Base-by-base conservation (phyloP, 768 basidiomycete species). In the Lentinula raphanica region DNA sequence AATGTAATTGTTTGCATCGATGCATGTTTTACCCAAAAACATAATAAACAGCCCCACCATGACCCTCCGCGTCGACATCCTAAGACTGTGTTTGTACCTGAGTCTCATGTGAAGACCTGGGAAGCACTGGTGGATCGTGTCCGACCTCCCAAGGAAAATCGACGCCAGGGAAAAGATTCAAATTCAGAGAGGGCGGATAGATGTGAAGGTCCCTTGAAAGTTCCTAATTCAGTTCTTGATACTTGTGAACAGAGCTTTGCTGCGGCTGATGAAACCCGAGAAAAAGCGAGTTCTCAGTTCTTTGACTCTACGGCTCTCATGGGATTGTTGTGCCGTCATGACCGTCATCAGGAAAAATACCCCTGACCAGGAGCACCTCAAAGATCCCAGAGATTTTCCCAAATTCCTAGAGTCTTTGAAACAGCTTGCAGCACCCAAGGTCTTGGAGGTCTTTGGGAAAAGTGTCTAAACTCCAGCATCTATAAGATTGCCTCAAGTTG, bases 241-340 rank as follows among this genome's bases (percentile, higher is more conserved):
- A 71, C 55, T 6, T 76, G 74, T 54, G 48, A 66, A 31, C 63
- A 64, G 1, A 68, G 68, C 12, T 76, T 74, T 58, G 61, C 55
- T 1, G 68, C 72, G 6, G 71, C 69, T 5, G 68, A 72, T 59
- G 63, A 64, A 17, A 51, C 42, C 5, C 44, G 63, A 0, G 46
- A 55, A 13, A 72, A 72, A 59, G 68, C 67, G 8, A 72, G 67
- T 49, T 66, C 65, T 23, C 49, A 65, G 49, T n/a, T n/a, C n/a
- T n/a, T n/a, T n/a, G n/a, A n/a, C n/a, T n/a, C n/a, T n/a, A n/a
- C n/a, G n/a, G n/a, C 65, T 66, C 54, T 70, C 3, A 75, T 76
- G 74, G 72, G 66, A 0, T 59, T 77, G 0, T 62, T 76, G 0
- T 78, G 76, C 59, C 56, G 65, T 1, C 74, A 76, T 59, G 71